Evolutionary conservation across 176 grass and related monocot genomes (phyloP).

Genomic region (Oryza officinalis): DNA sequence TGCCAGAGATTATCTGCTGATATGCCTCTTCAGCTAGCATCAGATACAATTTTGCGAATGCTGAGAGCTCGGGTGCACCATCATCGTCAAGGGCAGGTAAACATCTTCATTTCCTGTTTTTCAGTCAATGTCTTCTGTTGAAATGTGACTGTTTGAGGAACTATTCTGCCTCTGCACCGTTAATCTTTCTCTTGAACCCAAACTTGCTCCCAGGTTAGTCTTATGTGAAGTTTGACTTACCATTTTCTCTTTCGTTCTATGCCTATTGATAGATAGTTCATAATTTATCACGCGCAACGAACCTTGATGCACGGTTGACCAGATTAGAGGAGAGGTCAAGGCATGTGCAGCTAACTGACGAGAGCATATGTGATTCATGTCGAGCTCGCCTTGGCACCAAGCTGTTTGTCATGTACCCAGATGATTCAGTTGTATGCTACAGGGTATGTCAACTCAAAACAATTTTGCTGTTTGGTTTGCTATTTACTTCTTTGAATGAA

Average conservation of each 20-base stretch:
- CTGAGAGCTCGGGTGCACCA: conserved; percentile 92
- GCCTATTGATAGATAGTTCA: conserved; percentile 68
- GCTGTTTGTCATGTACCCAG: conserved; percentile 96
- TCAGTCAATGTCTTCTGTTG: not conserved
- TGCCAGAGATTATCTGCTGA: conserved; percentile 87
- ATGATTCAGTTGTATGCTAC: conserved; percentile 95
- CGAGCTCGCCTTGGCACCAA: conserved; percentile 85
- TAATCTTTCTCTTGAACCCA: not conserved
- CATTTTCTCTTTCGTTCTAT: conserved; percentile 7
- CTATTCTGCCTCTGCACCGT: not conserved
- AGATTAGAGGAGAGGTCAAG: conserved; percentile 97
- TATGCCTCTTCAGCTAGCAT: conserved; percentile 94
- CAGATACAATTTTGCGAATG: conserved; percentile 90
- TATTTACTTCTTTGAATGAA: not conserved
- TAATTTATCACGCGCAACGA: conserved; percentile 76
- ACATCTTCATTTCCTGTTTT: not conserved
- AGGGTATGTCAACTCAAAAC: conserved; percentile 48
- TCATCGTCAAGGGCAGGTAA: conserved; percentile 91
- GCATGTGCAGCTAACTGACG: conserved; percentile 90
- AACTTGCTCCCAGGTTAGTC: conserved; percentile 2
- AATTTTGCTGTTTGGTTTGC: not conserved
- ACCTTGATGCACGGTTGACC: conserved; percentile 74
- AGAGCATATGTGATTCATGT: conserved; percentile 89
- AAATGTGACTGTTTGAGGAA: not conserved
- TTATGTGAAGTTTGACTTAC: not conserved